A percentile compares a stretch with the other conserved stretches of the same genome.
Conservation (phyloP, 2,329 filamentous ascomycete species). For the Pseudogymnoascus sp. region DNA sequence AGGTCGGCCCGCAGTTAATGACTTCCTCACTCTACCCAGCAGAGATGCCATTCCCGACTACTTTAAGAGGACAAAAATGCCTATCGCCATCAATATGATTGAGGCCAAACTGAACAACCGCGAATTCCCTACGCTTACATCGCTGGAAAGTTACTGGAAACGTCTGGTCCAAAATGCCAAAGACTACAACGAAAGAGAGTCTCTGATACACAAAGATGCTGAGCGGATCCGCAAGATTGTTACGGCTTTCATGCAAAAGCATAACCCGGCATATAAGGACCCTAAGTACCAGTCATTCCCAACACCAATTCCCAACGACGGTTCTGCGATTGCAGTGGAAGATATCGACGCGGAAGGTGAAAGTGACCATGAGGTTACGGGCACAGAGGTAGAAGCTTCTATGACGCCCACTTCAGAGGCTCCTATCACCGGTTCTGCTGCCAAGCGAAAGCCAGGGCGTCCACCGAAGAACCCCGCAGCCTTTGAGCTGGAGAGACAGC, state of each 20-base stretch:
- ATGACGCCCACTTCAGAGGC: background rate
- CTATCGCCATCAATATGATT: slow-evolving; percentile 69
- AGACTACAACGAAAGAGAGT: slow-evolving; percentile 67
- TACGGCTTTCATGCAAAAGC: slow-evolving; percentile 79
- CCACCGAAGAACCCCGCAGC: slow-evolving; percentile 22
- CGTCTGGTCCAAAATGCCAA: slow-evolving; percentile 84
- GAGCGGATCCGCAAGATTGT: slow-evolving; percentile 79
- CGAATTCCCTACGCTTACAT: slow-evolving; percentile 62
- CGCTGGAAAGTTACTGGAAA: slow-evolving; percentile 78
- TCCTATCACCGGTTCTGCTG: slow-evolving; percentile 3
- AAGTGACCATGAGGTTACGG: slow-evolving; percentile 25
- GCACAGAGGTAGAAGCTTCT: slow-evolving; percentile 16
- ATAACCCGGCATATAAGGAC: slow-evolving; percentile 73
- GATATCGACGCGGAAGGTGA: slow-evolving; percentile 29
- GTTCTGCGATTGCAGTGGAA: slow-evolving; percentile 22
- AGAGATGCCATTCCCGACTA: slow-evolving; percentile 61
- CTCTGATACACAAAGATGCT: slow-evolving; percentile 70
- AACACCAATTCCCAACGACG: slow-evolving; percentile 60
- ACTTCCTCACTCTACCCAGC: slow-evolving; percentile 66
- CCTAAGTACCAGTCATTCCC: slow-evolving; percentile 60
- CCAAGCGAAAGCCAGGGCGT: slow-evolving; percentile 20
- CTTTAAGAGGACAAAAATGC: slow-evolving; percentile 68
- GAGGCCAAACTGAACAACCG: slow-evolving; percentile 63
- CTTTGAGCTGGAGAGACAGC: slow-evolving; percentile 26
- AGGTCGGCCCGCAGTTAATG: slow-evolving; percentile 64